These are phyloP conservation scores for Passalora sequoiae DNA, from an alignment of 2,329 filamentous ascomycete genomes.

Conservation along the genomic window DNA sequence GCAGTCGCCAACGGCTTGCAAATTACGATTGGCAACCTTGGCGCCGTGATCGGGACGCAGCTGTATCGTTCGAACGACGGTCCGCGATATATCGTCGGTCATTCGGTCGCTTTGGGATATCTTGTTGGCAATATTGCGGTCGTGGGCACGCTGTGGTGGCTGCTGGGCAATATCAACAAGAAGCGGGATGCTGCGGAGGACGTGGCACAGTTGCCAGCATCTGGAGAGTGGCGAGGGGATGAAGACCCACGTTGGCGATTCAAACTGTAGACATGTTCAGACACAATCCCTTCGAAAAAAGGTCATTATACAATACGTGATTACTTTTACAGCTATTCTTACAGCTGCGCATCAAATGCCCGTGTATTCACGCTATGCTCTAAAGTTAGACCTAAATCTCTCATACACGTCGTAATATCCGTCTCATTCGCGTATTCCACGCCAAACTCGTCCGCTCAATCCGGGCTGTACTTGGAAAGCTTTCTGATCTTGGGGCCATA, in stretches of 20 bases:
- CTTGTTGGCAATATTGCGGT: slow-evolving; percentile 55
- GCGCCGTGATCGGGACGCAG: slow-evolving; percentile 65
- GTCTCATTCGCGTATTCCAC: too few relatives aligned
- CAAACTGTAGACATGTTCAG: slow-evolving; percentile 24
- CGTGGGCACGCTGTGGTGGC: slow-evolving; percentile 48
- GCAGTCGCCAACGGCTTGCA: slow-evolving; percentile 65
- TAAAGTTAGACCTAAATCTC: too few relatives aligned
- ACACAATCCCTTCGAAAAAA: too few relatives aligned
- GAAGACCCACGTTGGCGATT: slow-evolving; percentile 63
- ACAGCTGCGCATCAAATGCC: too few relatives aligned
- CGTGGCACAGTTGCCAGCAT: slow-evolving; percentile 47
- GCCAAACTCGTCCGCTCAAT: too few relatives aligned
- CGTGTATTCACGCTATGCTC: too few relatives aligned
- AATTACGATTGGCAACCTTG: slow-evolving; percentile 65
- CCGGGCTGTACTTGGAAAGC: slow-evolving; percentile 10
- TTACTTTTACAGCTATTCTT: too few relatives aligned
- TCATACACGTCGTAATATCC: too few relatives aligned
- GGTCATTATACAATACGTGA: too few relatives aligned
- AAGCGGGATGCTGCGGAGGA: slow-evolving; percentile 43
- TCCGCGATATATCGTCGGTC: slow-evolving; percentile 61
- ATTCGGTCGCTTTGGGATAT: slow-evolving; percentile 62
- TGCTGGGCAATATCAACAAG: slow-evolving; percentile 56
- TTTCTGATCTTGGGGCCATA: slow-evolving; percentile 26
- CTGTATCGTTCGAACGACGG: slow-evolving; percentile 58
- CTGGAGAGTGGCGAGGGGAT: slow-evolving; percentile 57